A percentile compares a stretch with the other conserved stretches of the same genome.
Conservation (phyloP, 257 asterid genomes). For the Jacaranda mimosifolia region DNA sequence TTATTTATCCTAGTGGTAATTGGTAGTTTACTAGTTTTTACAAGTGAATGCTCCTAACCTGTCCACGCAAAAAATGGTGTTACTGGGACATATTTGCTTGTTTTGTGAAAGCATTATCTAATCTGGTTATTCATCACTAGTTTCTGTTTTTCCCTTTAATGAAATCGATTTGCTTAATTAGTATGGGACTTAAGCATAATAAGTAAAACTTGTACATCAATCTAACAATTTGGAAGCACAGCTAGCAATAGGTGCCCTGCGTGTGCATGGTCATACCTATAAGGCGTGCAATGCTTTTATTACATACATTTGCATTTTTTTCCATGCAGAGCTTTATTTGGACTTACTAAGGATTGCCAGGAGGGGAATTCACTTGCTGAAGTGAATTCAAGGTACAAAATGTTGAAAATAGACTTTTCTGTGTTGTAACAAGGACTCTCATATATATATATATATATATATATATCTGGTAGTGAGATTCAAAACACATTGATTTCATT, state of each 20-base stretch:
- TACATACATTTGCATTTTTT: conserved; percentile 48
- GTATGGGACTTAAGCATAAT: not conserved
- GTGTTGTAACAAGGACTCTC: conserved; percentile 39
- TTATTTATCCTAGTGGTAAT: conserved; percentile 8
- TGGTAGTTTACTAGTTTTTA: not conserved
- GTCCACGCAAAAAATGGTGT: not conserved
- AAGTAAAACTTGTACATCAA: not conserved
- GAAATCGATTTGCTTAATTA: not conserved
- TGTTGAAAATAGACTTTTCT: conserved; percentile 37
- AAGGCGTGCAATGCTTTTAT: conserved; percentile 38
- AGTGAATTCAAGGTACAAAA: conserved; percentile 52
- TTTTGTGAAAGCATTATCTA: not conserved
- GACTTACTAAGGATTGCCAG: conserved; percentile 64
- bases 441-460: too few relatives aligned
- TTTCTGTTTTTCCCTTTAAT: not conserved
- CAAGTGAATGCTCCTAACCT: not conserved
- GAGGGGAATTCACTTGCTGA: conserved; percentile 62
- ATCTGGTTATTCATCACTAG: not conserved
- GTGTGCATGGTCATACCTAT: conserved; percentile 29
- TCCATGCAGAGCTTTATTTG: conserved; percentile 69
- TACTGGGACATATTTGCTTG: not conserved
- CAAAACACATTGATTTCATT: conserved; percentile 24
- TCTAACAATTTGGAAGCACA: not conserved
- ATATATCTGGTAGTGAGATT: conserved; percentile 32
- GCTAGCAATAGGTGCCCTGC: conserved; percentile 7